phyloP scores from a whole-genome alignment of 768 basidiomycete species.

The Lactarius tabidus region DNA sequence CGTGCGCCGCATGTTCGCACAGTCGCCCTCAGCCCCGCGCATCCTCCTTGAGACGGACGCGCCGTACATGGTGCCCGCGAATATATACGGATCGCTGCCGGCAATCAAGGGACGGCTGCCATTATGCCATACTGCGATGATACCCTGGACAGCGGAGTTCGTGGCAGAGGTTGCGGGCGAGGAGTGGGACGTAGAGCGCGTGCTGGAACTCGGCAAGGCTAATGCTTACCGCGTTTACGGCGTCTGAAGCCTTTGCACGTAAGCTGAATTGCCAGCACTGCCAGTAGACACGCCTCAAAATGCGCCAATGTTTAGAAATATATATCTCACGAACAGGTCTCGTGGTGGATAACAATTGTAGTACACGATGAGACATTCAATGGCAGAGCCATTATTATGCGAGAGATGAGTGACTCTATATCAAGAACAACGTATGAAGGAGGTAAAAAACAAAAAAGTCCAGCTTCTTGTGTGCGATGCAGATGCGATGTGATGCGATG shows the following conservation, averaged over 20 bases:
- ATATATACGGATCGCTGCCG: slow-evolving; percentile 57
- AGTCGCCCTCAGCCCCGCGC: slow-evolving; percentile 28
- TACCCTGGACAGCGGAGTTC: slow-evolving; percentile 82
- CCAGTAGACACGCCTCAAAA: neutral
- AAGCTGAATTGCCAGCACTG: neutral
- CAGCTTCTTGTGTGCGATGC: slow-evolving; percentile 13
- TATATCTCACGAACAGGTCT: neutral
- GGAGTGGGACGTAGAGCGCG: slow-evolving; percentile 49
- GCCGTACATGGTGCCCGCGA: slow-evolving; percentile 81
- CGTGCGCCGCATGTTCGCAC: slow-evolving; percentile 42
- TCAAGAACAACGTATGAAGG: neutral
- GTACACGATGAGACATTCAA: slow-evolving; percentile 15
- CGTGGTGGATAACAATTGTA: neutral
- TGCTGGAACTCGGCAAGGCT: slow-evolving; percentile 58
- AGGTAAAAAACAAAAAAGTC: neutral
- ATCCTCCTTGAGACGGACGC: slow-evolving; percentile 80
- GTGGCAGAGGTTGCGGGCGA: slow-evolving; percentile 47
- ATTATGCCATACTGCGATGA: slow-evolving; percentile 73
- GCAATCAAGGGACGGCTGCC: slow-evolving; percentile 57
- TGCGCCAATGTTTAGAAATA: neutral
- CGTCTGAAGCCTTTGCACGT: slow-evolving; percentile 20
- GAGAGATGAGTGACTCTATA: slow-evolving; percentile 10
- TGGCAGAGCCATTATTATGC: slow-evolving; percentile 4
- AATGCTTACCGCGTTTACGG: slow-evolving; percentile 66
- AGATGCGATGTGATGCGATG: slow-evolving; percentile 12